Conservation (phyloP, 2,329 filamentous ascomycete genomes). For the Fusarium verticillioides region DNA sequence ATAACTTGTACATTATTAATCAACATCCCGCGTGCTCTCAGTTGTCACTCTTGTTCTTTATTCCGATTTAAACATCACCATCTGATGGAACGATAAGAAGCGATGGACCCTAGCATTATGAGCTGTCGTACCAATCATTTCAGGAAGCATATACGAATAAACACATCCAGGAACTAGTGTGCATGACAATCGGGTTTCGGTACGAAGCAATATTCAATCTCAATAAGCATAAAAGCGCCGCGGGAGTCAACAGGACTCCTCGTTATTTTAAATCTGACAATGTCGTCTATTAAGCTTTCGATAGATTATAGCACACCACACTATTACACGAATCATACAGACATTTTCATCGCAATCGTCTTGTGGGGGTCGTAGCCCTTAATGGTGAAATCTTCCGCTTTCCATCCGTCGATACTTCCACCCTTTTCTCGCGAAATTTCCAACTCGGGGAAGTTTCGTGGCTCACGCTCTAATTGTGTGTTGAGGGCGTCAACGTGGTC, state of each 20-base stretch:
- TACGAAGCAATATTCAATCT: background rate
- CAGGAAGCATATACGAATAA: background rate
- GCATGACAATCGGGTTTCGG: background rate
- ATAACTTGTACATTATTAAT: conserved; percentile 16
- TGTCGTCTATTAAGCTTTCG: conserved; percentile 27
- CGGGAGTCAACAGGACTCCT: background rate
- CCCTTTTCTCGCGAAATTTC: conserved; percentile 75
- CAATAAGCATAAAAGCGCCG: background rate
- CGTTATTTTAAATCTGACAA: conserved; percentile 15
- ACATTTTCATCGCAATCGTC: conserved; percentile 98
- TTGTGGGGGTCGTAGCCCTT: conserved; percentile 92
- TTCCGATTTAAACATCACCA: background rate
- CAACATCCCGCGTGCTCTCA: background rate
- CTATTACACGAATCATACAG: conserved; percentile 61
- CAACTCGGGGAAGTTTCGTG: conserved; percentile 81
- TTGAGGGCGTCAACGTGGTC: conserved; percentile 92
- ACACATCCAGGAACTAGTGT: background rate
- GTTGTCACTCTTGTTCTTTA: background rate
- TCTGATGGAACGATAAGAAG: background rate
- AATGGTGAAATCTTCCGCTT: conserved; percentile 85
- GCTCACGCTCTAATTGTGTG: conserved; percentile 82
- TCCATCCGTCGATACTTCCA: conserved; percentile 90
- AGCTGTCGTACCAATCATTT: background rate
- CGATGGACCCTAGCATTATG: background rate
- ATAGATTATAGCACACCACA: background rate